These are phyloP conservation scores for Myriosclerotinia curreyana DNA, from an alignment of 2,329 filamentous ascomycete genomes.

Conservation along the genomic window DNA sequence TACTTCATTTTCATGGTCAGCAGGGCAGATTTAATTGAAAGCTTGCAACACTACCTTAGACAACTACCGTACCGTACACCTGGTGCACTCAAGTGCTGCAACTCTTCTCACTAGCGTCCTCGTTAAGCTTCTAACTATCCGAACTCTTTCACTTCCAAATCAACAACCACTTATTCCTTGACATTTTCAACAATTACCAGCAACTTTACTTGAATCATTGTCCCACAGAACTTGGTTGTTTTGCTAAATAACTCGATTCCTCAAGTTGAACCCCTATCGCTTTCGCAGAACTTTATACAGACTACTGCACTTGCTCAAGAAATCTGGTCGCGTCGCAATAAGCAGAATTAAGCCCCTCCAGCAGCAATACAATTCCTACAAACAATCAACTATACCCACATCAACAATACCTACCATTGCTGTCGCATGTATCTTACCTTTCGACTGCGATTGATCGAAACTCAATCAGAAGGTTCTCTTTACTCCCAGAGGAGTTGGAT, in stretches of 20 bases:
- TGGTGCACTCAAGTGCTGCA: not conserved
- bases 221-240: not conserved
- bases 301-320: conserved; percentile 1
- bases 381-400: conserved; percentile 20
- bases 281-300: not conserved
- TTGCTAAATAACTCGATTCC: not conserved
- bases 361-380: conserved; percentile 16
- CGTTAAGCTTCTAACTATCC: conserved; percentile 7
- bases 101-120: conserved; percentile 12
- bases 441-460: conserved; percentile 3
- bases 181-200: conserved; percentile 2
- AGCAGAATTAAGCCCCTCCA: conserved; percentile 18
- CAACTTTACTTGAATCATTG: not conserved
- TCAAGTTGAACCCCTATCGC: not conserved
- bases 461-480: not conserved
- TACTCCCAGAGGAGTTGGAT: not conserved
- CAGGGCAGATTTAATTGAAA: conserved; percentile 9
- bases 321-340: conserved; percentile 18
- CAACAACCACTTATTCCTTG: not conserved
- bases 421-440: conserved; percentile 19
- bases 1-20: conserved; percentile 5
- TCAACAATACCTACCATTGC: conserved; percentile 20
- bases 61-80: not conserved
- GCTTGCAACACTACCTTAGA: conserved; percentile 10
- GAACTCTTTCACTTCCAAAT: conserved; percentile 9